Evolutionary conservation across 352 stramenopile genomes (phyloP).

Genomic region (Plasmopara viticola): DNA sequence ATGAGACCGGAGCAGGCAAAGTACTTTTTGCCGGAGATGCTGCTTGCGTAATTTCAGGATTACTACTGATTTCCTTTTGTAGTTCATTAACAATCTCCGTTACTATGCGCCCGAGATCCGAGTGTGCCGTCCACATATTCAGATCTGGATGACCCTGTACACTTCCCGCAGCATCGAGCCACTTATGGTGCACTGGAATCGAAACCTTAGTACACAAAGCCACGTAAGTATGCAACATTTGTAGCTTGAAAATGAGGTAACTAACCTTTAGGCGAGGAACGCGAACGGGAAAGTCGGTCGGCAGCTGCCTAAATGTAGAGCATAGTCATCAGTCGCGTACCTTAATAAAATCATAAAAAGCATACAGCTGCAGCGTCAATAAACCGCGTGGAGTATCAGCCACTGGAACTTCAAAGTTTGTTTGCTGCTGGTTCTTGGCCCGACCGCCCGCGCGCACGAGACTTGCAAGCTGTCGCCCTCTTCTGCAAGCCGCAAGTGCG

Average conservation of each 20-base stretch:
- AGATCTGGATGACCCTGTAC: constrained; percentile 65
- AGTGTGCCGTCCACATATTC: constrained; percentile 78
- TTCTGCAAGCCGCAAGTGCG: constrained; percentile 26
- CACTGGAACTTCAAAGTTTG: constrained; percentile 63
- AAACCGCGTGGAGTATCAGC: constrained; percentile 47
- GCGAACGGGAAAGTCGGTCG: too few relatives aligned
- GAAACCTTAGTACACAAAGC: too few relatives aligned
- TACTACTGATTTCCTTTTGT: constrained; percentile 15
- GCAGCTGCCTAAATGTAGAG: constrained; percentile 43
- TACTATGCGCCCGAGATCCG: constrained; percentile 75
- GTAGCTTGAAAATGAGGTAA: too few relatives aligned
- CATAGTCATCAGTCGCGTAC: too few relatives aligned
- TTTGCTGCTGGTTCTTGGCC: constrained; percentile 82
- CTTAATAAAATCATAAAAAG: neutral
- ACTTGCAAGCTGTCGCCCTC: constrained; percentile 69
- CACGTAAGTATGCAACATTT: too few relatives aligned
- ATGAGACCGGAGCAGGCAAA: constrained; percentile 13
- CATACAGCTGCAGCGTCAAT: constrained; percentile 46
- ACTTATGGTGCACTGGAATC: too few relatives aligned
- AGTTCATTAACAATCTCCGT: constrained; percentile 66
- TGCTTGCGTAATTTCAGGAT: constrained; percentile 15
- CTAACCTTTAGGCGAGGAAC: too few relatives aligned
- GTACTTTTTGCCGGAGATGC: constrained; percentile 16
- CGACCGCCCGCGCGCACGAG: constrained; percentile 73
- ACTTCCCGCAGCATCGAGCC: too few relatives aligned